Evolutionary conservation across 2,329 filamentous ascomycete genomes (phyloP), one percentile per base, ranked within the genome.

Genomic region (Torrubiellomyces zombiae): DNA sequence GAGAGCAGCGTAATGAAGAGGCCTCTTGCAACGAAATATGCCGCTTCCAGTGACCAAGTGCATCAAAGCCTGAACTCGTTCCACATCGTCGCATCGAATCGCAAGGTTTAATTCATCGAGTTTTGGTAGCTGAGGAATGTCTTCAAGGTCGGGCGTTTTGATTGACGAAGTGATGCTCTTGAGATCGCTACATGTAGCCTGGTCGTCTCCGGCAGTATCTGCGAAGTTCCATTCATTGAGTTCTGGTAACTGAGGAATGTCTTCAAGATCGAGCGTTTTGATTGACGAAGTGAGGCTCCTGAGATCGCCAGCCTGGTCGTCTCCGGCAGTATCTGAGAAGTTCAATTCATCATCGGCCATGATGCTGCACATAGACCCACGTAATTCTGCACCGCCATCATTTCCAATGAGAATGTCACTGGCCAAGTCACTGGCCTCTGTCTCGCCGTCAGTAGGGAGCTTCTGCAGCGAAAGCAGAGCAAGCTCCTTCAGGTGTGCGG

Each of bases 391-490:
- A n/a, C n/a, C n/a, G n/a, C n/a, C n/a, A n/a, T n/a, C n/a, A n/a
- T n/a, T n/a, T n/a, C n/a, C n/a, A n/a, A n/a, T n/a, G n/a, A n/a
- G n/a, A n/a, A n/a, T n/a, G n/a, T n/a, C n/a, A n/a, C n/a, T 13
- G n/a, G 42, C 43, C 13, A 42, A 28, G 23, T 38, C 27, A 21
- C 36, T 30, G 18, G 23, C 28, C n/a, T 38, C 27, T 9, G 39
- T 36, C 11, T 35, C 32, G 11, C 14, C 31, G 27, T 33, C 36
- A 36, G 30, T 32, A 7, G 40, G 40, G 9, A 45, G 31, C 26
- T 45, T 45, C 35, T 44, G 42, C 29, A 45, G 24, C 32, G 42
- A 32, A 35, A 45, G 35, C 29, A 44, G 25, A 30, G 42, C 38
- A 32, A 45, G 43, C 34, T 44, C 40, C 20, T 45, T 45, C 18